Conservation (phyloP, 495 filamentous ascomycete genomes). For the Aspergillus saccharolyticus region DNA sequence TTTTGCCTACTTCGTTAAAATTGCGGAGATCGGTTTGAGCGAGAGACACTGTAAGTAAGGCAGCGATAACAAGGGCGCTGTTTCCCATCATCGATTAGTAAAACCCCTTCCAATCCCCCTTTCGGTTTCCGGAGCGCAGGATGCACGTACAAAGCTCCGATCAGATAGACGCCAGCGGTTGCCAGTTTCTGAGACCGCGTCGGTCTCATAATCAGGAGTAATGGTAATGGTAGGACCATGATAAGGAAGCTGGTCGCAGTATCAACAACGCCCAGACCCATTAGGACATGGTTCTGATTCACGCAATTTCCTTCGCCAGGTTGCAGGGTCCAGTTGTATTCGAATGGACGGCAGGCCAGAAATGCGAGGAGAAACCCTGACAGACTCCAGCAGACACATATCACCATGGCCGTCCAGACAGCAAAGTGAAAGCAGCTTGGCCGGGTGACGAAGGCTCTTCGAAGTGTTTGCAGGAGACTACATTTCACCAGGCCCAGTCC, state of each 20-base stretch:
- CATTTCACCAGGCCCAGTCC: slow-evolving; percentile 6
- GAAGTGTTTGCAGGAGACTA: background rate
- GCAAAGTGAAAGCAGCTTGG: background rate
- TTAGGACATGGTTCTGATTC: background rate
- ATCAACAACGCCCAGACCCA: slow-evolving; percentile 1
- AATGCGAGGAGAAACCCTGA: background rate
- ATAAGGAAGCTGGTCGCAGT: background rate
- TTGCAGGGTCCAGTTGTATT: slow-evolving; percentile 4
- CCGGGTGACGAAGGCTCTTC: no score
- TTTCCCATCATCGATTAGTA: background rate
- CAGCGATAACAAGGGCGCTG: background rate
- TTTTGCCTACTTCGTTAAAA: slow-evolving; percentile 3
- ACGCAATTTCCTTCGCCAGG: background rate
- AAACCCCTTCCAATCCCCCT: background rate
- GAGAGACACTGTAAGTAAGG: background rate
- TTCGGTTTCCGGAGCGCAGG: background rate
- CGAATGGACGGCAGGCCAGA: background rate
- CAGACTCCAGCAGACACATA: slow-evolving; percentile 6
- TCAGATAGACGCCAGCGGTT: background rate
- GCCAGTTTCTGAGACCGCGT: background rate
- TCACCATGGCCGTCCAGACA: background rate
- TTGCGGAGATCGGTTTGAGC: background rate
- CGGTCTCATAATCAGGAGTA: background rate
- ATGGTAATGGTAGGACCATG: background rate
- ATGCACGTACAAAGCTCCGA: slow-evolving; percentile 3